Conservation (phyloP, 129 eudicot genomes). For the Saussurea involucrata region DNA sequence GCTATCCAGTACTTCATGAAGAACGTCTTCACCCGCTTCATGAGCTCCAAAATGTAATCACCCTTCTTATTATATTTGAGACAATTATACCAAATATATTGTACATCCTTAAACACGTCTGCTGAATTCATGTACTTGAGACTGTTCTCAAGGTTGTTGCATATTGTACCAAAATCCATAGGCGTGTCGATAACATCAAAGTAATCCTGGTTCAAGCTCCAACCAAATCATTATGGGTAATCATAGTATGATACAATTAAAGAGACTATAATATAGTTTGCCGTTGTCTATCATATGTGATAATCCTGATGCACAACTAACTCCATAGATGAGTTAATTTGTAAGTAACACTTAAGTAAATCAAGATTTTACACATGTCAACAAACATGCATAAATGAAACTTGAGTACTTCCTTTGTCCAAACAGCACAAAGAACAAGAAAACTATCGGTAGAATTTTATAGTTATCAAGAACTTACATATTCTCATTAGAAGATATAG, state of each 20-base stretch:
- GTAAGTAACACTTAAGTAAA: neutral
- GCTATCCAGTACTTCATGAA: slow-evolving; percentile 62
- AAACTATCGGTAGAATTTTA: neutral
- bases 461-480: neutral
- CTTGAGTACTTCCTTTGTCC: slow-evolving; percentile 1
- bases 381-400: neutral
- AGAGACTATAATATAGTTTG: neutral
- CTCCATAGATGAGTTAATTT: neutral
- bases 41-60: slow-evolving; percentile 70
- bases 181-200: slow-evolving; percentile 84
- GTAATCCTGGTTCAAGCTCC: slow-evolving; percentile 59
- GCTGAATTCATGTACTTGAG: slow-evolving; percentile 66
- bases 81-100: slow-evolving; percentile 76
- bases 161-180: slow-evolving; percentile 87
- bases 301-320: slow-evolving; percentile 6
- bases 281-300: neutral
- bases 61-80: slow-evolving; percentile 70
- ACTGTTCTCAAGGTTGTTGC: slow-evolving; percentile 78
- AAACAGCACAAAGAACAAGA: neutral
- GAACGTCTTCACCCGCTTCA: slow-evolving; percentile 64
- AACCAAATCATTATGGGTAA: neutral
- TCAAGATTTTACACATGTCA: neutral
- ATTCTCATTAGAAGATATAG: neutral
- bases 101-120: slow-evolving; percentile 76
- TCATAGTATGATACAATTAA: slow-evolving; percentile 10